phyloP scores from a whole-genome alignment of 2,329 filamentous ascomycete genomes.

The Fusarium musae region DNA sequence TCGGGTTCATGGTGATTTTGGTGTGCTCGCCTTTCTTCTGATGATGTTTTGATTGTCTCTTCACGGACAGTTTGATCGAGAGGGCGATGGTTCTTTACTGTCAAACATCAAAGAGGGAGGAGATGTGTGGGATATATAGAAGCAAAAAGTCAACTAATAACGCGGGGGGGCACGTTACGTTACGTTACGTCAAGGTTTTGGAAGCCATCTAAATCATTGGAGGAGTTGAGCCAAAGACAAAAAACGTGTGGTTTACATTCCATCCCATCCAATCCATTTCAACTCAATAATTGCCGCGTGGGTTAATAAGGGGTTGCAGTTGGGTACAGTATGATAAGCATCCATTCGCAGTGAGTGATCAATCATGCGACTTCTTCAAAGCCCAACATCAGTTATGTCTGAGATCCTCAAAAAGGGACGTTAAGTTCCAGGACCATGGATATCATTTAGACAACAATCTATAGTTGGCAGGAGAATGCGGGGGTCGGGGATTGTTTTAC shows the following conservation, averaged over 20 bases:
- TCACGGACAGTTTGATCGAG: not conserved
- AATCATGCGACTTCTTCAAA: slow-evolving; percentile 35
- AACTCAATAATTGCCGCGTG: not conserved
- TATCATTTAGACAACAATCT: not conserved
- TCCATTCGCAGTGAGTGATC: slow-evolving; percentile 21
- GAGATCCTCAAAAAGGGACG: slow-evolving; percentile 10
- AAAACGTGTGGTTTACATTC: slow-evolving; percentile 26
- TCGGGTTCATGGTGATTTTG: slow-evolving; percentile 13
- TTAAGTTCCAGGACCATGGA: slow-evolving; percentile 8
- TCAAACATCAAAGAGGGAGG: not conserved
- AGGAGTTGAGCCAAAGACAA: slow-evolving; percentile 9
- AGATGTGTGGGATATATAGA: slow-evolving; percentile 24
- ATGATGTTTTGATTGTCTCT: not conserved
- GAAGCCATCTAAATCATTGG: slow-evolving; percentile 20
- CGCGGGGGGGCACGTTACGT: slow-evolving; percentile 27
- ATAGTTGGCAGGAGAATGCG: slow-evolving; percentile 17
- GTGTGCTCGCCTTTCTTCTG: not conserved
- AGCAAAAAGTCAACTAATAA: slow-evolving; percentile 17
- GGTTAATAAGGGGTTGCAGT: slow-evolving; percentile 7
- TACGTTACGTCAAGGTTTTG: slow-evolving; percentile 37
- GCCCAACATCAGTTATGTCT: not conserved
- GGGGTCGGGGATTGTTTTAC: slow-evolving; percentile 12
- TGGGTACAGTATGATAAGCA: slow-evolving; percentile 3
- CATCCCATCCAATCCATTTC: slow-evolving; percentile 11
- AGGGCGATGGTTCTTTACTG: not conserved